These are phyloP conservation scores for Microbotryum silenes-acaulis DNA, from an alignment of 1,284 basidiomycete species.

Conservation along the genomic window DNA sequence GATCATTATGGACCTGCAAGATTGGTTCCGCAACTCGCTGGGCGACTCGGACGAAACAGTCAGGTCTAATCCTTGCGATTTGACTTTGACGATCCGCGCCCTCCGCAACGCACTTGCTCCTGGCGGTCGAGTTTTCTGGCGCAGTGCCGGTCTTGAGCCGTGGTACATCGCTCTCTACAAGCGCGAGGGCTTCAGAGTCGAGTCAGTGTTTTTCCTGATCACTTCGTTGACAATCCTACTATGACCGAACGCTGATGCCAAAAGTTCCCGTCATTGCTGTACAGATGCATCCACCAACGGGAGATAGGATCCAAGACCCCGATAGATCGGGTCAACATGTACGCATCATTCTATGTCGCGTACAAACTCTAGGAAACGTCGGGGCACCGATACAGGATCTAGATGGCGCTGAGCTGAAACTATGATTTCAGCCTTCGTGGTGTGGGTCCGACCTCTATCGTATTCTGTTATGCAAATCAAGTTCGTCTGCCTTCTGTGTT, in stretches of 20 bases:
- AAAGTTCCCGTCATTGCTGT: conserved; percentile 26
- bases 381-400: too few relatives aligned
- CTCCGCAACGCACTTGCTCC: conserved; percentile 54
- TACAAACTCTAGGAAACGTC: too few relatives aligned
- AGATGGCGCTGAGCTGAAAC: too few relatives aligned
- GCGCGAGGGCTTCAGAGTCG: conserved; percentile 48
- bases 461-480: too few relatives aligned
- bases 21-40: conserved; percentile 55
- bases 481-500: too few relatives aligned
- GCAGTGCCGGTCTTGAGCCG: conserved; percentile 60
- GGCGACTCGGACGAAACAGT: conserved; percentile 31
- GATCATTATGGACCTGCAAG: conserved; percentile 70
- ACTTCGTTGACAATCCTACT: too few relatives aligned
- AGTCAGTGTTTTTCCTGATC: conserved; percentile 43
- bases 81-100: conserved; percentile 47
- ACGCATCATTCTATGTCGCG: conserved; percentile 29
- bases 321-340: conserved; percentile 62
- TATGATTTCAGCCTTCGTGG: too few relatives aligned
- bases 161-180: conserved; percentile 63
- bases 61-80: conserved; percentile 36
- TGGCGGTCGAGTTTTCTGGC: conserved; percentile 62
- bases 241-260: too few relatives aligned
- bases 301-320: conserved; percentile 39
- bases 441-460: too few relatives aligned
- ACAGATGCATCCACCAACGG: conserved; percentile 36